Conservation (phyloP, 148 eudicot species). For the Fagopyrum esculentum region DNA sequence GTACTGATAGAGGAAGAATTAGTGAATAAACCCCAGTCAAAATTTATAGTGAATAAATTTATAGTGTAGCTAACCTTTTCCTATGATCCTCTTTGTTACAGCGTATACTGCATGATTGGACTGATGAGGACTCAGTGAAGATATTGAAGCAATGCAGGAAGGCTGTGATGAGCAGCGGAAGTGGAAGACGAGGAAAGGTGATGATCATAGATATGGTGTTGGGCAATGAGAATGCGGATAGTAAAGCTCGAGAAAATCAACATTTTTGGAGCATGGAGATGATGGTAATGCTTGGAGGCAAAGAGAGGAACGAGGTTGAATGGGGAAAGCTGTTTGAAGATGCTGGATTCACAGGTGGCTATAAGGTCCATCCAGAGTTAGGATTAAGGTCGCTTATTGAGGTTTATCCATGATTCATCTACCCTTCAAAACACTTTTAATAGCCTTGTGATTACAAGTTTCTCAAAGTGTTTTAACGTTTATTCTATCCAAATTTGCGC, state of each 20-base stretch:
- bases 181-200: not conserved
- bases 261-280: not conserved
- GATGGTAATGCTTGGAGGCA: not conserved
- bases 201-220: conserved; percentile 4
- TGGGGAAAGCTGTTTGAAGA: not conserved
- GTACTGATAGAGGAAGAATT: too few relatives aligned
- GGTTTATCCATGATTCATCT: conserved; percentile 8
- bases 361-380: not conserved
- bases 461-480: too few relatives aligned
- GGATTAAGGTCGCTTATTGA: conserved; percentile 11
- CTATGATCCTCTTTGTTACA: not conserved
- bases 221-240: not conserved
- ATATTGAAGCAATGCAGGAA: conserved; percentile 7
- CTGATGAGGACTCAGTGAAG: not conserved
- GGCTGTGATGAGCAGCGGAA: not conserved
- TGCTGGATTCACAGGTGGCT: conserved; percentile 11
- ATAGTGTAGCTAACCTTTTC: too few relatives aligned
- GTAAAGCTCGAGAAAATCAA: not conserved
- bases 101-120: not conserved
- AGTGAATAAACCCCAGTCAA: too few relatives aligned
- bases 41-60: too few relatives aligned
- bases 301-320: conserved; percentile 5
- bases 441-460: too few relatives aligned
- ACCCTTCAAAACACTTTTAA: too few relatives aligned
- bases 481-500: too few relatives aligned